These are phyloP conservation scores for Paulownia fortunei DNA, from an alignment of 257 asterid species.

Conservation along the genomic window DNA sequence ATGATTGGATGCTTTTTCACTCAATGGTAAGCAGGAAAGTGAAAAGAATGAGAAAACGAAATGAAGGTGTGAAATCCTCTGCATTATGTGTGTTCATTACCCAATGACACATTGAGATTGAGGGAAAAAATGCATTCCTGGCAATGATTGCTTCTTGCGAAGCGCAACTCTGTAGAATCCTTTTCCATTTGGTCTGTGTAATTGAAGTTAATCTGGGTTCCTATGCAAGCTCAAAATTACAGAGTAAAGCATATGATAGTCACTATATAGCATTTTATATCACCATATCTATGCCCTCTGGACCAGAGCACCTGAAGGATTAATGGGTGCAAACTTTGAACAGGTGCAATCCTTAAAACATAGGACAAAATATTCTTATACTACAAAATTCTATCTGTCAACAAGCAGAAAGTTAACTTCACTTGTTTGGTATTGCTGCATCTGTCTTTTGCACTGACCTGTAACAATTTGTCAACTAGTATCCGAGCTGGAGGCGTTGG, in stretches of 20 bases:
- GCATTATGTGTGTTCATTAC: not conserved
- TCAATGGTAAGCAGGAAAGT: slow-evolving; percentile 11
- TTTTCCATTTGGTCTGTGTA: slow-evolving; percentile 8
- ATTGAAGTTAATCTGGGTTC: slow-evolving; percentile 14
- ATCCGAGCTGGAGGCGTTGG: slow-evolving; percentile 99
- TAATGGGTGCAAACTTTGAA: not conserved
- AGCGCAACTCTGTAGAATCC: not conserved
- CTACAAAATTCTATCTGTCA: not conserved
- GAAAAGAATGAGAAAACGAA: not conserved
- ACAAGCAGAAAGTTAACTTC: not conserved
- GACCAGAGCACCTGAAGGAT: not conserved
- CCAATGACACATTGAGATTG: not conserved
- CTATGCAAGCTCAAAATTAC: not conserved
- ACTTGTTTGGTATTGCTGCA: slow-evolving; percentile 13
- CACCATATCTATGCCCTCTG: not conserved
- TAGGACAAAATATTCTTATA: not conserved
- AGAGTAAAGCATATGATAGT: not conserved
- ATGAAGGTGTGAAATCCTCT: not conserved
- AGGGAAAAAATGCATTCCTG: not conserved
- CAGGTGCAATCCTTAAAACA: not conserved
- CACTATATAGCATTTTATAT: slow-evolving; percentile 1
- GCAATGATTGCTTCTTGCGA: not conserved
- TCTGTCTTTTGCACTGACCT: slow-evolving; percentile 29
- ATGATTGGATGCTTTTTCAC: not conserved
- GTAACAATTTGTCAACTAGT: slow-evolving; percentile 46